Percentiles rank a stretch among this genome's conserved stretches.
Evolutionary conservation across 768 basidiomycete genomes (phyloP).

Genomic region (Saitozyma podzolica): DNA sequence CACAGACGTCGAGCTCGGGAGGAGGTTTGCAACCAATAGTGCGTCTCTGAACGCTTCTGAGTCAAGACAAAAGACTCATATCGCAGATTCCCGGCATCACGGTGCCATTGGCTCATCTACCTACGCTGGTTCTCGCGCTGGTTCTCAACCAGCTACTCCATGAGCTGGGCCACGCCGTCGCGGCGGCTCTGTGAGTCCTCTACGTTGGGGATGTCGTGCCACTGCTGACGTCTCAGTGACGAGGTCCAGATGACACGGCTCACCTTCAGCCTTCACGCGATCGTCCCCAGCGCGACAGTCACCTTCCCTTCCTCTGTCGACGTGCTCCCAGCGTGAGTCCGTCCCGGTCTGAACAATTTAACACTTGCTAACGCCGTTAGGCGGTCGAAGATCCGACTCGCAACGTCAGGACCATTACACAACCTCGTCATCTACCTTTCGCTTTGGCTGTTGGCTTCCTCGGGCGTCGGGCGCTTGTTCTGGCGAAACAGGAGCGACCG

Average conservation of each 20-base stretch:
- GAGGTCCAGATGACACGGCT: conserved; percentile 63
- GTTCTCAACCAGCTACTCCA: conserved; percentile 70
- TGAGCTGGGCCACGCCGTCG: conserved; percentile 75
- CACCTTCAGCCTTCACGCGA: conserved; percentile 64
- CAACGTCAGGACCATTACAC: conserved; percentile 75
- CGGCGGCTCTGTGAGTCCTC: conserved; percentile 67
- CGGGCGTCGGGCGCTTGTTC: conserved; percentile 53
- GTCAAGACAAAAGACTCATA: background rate
- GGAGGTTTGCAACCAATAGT: conserved; percentile 39
- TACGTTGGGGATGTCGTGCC: background rate
- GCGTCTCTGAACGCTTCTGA: conserved; percentile 4
- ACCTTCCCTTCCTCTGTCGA: conserved; percentile 59
- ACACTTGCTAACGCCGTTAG: conserved; percentile 14
- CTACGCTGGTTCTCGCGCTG: conserved; percentile 65
- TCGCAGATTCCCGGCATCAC: conserved; percentile 78
- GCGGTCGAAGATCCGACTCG: conserved; percentile 58
- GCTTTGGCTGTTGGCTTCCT: conserved; percentile 30
- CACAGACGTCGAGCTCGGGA: background rate
- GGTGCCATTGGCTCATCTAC: conserved; percentile 70
- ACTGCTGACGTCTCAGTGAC: conserved; percentile 57
- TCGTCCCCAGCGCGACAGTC: conserved; percentile 75
- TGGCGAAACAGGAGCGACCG: conserved; percentile 61
- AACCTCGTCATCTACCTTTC: conserved; percentile 64
- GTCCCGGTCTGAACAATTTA: background rate
- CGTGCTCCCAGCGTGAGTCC: conserved; percentile 53